Percentiles rank a stretch among this genome's conserved stretches.
Conservation (phyloP, 768 basidiomycete genomes). For the Phlebiopsis gigantea region DNA sequence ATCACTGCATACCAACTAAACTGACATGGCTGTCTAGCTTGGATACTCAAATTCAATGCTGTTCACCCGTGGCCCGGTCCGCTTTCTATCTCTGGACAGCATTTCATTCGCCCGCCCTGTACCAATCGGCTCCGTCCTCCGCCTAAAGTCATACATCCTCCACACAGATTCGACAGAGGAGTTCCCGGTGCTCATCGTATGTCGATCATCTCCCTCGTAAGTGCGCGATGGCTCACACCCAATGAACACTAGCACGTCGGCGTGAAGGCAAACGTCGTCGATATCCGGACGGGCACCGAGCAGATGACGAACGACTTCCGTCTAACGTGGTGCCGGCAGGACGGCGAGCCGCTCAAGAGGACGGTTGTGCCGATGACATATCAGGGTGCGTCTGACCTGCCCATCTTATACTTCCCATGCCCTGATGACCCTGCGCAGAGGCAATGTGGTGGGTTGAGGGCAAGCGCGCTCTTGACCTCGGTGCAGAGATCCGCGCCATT, state of each 20-base stretch:
- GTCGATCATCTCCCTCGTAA: constrained; percentile 21
- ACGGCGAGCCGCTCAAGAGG: constrained; percentile 30
- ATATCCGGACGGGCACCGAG: constrained; percentile 58
- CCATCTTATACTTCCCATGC: constrained; percentile 13
- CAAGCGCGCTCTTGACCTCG: constrained; percentile 63
- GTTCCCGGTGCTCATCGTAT: constrained; percentile 56
- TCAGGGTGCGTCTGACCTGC: constrained; percentile 40
- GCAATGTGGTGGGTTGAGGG: constrained; percentile 86
- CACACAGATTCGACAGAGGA: constrained; percentile 46
- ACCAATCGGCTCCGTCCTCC: constrained; percentile 78
- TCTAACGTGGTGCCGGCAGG: constrained; percentile 62
- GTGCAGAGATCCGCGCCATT: constrained; percentile 52
- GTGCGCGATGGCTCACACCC: too few species aligned
- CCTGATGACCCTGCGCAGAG: constrained; percentile 37
- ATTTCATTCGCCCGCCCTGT: constrained; percentile 79
- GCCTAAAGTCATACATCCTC: constrained; percentile 64
- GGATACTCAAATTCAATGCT: constrained; percentile 68
- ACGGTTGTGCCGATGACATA: constrained; percentile 68
- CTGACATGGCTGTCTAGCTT: constrained; percentile 37
- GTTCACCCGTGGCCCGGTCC: constrained; percentile 60
- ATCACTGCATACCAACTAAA: neutral
- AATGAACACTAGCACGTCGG: constrained; percentile 52
- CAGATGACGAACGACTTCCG: constrained; percentile 72
- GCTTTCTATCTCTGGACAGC: constrained; percentile 73
- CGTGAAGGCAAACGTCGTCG: constrained; percentile 68